Evolutionary conservation across 257 asterid species (phyloP).

Genomic region (Rhazya stricta): DNA sequence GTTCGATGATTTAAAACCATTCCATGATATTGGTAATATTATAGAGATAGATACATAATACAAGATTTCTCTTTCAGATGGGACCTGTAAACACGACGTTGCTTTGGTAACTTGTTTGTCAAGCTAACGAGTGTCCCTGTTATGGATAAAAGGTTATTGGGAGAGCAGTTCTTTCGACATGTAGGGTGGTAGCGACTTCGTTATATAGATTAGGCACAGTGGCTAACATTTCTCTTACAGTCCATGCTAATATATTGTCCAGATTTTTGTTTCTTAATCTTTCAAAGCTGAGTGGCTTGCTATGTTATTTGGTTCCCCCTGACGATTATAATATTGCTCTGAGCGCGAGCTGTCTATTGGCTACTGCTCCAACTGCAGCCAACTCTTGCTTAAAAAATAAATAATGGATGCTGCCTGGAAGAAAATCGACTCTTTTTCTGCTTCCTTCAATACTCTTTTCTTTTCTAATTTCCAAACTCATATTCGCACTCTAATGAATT

Average conservation of each 20-base stretch:
- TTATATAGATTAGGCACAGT: not conserved
- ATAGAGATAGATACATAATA: not conserved
- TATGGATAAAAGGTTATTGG: not conserved
- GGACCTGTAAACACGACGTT: not conserved
- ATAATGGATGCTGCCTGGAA: no score
- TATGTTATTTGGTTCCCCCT: no score
- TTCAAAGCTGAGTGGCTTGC: not conserved
- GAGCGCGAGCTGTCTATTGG: no score
- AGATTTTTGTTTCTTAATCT: not conserved
- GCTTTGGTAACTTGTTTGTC: not conserved
- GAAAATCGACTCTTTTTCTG: no score
- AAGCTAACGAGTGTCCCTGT: not conserved
- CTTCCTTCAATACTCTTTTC: not conserved
- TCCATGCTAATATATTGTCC: no score
- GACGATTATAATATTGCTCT: no score
- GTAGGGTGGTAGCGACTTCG: constrained; percentile 5
- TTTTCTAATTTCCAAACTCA: no score
- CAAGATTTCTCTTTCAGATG: not conserved
- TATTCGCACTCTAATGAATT: no score
- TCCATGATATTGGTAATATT: not conserved
- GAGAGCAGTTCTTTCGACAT: not conserved
- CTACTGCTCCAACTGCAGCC: no score
- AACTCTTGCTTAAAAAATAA: no score
- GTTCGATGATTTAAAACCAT: not conserved
- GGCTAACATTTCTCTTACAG: not conserved